These are phyloP conservation scores for Arabidopsis lyrata DNA, from an alignment of 441 rosid species.

Conservation along the genomic window DNA sequence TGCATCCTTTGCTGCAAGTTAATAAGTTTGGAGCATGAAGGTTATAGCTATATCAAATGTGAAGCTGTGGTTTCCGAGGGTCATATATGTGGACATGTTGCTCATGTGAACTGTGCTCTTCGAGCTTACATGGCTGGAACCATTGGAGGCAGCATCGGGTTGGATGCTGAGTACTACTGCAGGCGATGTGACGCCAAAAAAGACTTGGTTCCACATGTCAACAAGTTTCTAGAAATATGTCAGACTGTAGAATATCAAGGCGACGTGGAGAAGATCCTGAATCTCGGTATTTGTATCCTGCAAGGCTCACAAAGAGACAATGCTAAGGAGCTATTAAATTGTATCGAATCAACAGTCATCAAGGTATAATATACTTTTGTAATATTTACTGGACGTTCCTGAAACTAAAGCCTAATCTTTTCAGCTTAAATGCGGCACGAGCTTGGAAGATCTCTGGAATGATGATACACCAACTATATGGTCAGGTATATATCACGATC, in stretches of 20 bases:
- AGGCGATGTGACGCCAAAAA: constrained; percentile 84
- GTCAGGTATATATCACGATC: constrained; percentile 51
- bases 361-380: constrained; percentile 57
- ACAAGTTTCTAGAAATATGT: constrained; percentile 60
- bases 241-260: constrained; percentile 59
- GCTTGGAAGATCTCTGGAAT: constrained; percentile 67
- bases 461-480: constrained; percentile 50
- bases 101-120: constrained; percentile 86
- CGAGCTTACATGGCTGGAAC: constrained; percentile 90
- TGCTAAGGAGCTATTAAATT: constrained; percentile 59
- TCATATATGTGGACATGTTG: constrained; percentile 78
- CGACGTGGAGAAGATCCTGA: constrained; percentile 67
- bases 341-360: constrained; percentile 55
- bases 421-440: constrained; percentile 72
- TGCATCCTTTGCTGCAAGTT: constrained; percentile 87
- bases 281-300: constrained; percentile 64
- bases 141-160: constrained; percentile 84
- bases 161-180: constrained; percentile 89
- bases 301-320: constrained; percentile 59
- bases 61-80: constrained; percentile 61
- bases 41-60: constrained; percentile 79
- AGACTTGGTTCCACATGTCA: constrained; percentile 72
- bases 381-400: constrained; percentile 32
- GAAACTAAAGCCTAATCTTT: constrained; percentile 42
- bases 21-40: constrained; percentile 55